Evolutionary conservation across 2,329 filamentous ascomycete species (phyloP).

Genomic region (Colletotrichum cordylinicola): DNA sequence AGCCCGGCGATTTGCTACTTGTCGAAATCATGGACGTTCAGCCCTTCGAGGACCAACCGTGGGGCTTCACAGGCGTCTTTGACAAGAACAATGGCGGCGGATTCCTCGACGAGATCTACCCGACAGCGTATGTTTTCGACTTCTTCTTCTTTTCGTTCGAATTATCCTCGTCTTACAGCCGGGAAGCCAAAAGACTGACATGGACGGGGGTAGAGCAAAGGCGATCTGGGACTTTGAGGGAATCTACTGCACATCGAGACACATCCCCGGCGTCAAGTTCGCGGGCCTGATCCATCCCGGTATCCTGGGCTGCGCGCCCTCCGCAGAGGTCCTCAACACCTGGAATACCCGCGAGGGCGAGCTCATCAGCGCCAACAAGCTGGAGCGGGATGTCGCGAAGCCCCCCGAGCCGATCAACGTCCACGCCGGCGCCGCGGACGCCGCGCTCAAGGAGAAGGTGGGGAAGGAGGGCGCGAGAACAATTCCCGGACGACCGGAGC

Average conservation of each 20-base stretch:
- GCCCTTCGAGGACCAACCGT: conserved; percentile 82
- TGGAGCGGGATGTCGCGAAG: conserved; percentile 75
- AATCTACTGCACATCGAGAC: conserved; percentile 78
- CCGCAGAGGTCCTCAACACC: conserved; percentile 73
- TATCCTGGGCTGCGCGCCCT: conserved; percentile 89
- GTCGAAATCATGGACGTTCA: conserved; percentile 95
- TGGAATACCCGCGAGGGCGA: conserved; percentile 88
- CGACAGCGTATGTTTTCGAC: conserved; percentile 66
- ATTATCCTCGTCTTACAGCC: not conserved
- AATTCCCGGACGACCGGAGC: conserved; percentile 83
- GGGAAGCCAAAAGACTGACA: not conserved
- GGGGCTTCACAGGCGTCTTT: conserved; percentile 91
- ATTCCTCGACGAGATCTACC: conserved; percentile 87
- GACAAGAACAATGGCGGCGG: conserved; percentile 83
- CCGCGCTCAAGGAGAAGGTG: conserved; percentile 67
- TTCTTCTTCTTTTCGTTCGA: not conserved
- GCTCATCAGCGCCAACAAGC: conserved; percentile 72
- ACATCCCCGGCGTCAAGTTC: conserved; percentile 88
- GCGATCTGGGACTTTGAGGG: conserved; percentile 65
- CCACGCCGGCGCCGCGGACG: conserved; percentile 72
- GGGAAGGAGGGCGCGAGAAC: conserved; percentile 83
- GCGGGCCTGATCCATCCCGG: conserved; percentile 90
- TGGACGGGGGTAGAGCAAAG: conserved; percentile 49
- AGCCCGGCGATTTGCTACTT: conserved; percentile 83
- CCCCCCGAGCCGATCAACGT: conserved; percentile 75